Evolutionary conservation across 257 asterid species (phyloP).

Genomic region (Nicotiana paniculata): DNA sequence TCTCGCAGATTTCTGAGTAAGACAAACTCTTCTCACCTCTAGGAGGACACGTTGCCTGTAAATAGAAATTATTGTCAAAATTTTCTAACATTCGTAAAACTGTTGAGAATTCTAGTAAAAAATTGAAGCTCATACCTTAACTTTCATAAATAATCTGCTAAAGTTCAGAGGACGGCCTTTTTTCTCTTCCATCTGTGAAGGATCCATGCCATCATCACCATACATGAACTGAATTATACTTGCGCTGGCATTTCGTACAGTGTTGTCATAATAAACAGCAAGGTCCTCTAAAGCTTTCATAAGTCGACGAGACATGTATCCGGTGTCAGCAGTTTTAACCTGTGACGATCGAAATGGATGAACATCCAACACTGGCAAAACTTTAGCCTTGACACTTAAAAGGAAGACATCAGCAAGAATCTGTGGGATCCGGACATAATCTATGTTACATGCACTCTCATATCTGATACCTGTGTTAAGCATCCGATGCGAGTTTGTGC

Average conservation of each 20-base stretch:
- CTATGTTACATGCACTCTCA: conserved; percentile 1
- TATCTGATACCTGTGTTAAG: not conserved
- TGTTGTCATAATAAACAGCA: conserved; percentile 67
- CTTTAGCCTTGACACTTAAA: conserved; percentile 5
- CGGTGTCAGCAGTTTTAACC: conserved; percentile 99
- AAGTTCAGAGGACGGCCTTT: conserved; percentile 80
- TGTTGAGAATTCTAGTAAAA: not conserved
- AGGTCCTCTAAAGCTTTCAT: conserved; percentile 93
- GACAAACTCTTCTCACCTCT: conserved; percentile 48
- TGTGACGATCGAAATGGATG: conserved; percentile 23
- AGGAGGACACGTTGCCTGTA: conserved; percentile 92
- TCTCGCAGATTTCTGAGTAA: conserved; percentile 29
- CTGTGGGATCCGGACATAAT: too few relatives aligned
- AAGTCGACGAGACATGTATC: conserved; percentile 97
- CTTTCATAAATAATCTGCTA: conserved; percentile 81
- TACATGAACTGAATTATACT: conserved; percentile 74
- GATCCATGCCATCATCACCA: conserved; percentile 98
- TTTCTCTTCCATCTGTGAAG: conserved; percentile 92
- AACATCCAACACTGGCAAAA: not conserved
- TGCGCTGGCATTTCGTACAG: conserved; percentile 88
- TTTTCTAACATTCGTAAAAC: not conserved
- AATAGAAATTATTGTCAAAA: conserved; percentile 15
- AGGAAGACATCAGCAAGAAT: not conserved
- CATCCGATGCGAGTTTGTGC: not conserved
- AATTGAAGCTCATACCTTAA: conserved; percentile 48